phyloP scores from a whole-genome alignment of 345 rosid genomes.

The Lumnitzera littorea region DNA sequence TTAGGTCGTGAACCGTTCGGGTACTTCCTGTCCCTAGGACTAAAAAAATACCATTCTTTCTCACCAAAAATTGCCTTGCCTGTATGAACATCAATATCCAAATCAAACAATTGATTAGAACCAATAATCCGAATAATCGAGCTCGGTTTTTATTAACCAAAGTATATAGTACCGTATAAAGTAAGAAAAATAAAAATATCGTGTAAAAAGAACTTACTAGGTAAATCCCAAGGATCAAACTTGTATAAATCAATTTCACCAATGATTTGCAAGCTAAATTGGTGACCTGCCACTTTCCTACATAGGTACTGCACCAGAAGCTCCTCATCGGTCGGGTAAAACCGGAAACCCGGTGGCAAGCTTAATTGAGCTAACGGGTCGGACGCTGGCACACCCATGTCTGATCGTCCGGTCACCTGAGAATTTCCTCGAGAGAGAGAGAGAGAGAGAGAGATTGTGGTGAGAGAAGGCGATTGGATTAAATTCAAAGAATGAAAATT shows the following conservation, averaged over 20 bases:
- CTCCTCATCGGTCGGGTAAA: slow-evolving; percentile 96
- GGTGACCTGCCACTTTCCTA: slow-evolving; percentile 72
- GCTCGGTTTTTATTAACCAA: neutral
- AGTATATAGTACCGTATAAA: neutral
- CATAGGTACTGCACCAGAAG: slow-evolving; percentile 83
- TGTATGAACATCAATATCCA: slow-evolving; percentile 10
- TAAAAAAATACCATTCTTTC: slow-evolving; percentile 95
- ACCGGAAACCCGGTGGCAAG: slow-evolving; percentile 95
- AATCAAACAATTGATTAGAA: neutral
- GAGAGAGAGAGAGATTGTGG: neutral
- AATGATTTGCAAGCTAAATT: slow-evolving; percentile 60
- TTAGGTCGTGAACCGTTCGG: slow-evolving; percentile 96
- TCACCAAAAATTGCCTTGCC: slow-evolving; percentile 89
- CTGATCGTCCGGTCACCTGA: neutral
- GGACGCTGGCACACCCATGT: slow-evolving; percentile 61
- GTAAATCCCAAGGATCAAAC: slow-evolving; percentile 84
- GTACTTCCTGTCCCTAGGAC: slow-evolving; percentile 86
- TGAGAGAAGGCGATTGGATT: neutral
- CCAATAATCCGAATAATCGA: neutral
- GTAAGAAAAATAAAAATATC: neutral
- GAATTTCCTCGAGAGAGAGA: neutral
- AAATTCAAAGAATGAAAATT: neutral
- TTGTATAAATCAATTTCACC: slow-evolving; percentile 89
- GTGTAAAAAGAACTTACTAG: slow-evolving; percentile 34
- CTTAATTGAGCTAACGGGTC: slow-evolving; percentile 75